phyloP scores from a whole-genome alignment of 495 filamentous ascomycete species.

The Xylaria castorea region DNA sequence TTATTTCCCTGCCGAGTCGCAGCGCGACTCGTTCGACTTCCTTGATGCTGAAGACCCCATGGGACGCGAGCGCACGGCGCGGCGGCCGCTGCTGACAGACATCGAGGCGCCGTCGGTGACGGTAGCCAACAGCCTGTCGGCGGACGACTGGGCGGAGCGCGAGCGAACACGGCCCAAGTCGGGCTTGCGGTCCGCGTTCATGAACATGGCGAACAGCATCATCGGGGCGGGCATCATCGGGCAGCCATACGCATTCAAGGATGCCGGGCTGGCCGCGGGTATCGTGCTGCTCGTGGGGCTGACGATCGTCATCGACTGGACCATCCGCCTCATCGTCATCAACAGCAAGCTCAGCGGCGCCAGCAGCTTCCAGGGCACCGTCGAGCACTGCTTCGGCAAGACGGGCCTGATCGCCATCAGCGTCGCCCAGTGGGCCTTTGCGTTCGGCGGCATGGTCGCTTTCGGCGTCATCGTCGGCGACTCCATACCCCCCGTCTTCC shows the following conservation, averaged over 20 bases:
- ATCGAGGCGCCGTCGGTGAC: constrained; percentile 90
- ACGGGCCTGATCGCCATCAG: constrained; percentile 88
- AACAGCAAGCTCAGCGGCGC: constrained; percentile 94
- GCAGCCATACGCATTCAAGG: constrained; percentile 91
- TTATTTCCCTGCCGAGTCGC: constrained; percentile 38
- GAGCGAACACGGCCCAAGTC: constrained; percentile 57
- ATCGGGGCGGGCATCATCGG: constrained; percentile 98
- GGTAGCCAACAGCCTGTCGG: constrained; percentile 61
- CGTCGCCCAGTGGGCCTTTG: constrained; percentile 95
- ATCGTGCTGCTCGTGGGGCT: constrained; percentile 77
- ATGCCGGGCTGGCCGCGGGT: constrained; percentile 85
- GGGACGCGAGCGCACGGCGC: constrained; percentile 44
- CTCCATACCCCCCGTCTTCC: constrained; percentile 88
- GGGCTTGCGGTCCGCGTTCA: constrained; percentile 67
- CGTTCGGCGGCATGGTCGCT: constrained; percentile 97
- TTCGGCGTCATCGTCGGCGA: constrained; percentile 98
- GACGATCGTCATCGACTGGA: constrained; percentile 93
- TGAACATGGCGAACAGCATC: constrained; percentile 99
- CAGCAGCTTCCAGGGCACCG: constrained; percentile 90
- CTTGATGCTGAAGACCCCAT: constrained; percentile 51
- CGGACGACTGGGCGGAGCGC: constrained; percentile 51
- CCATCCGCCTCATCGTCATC: constrained; percentile 92
- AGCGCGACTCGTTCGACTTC: constrained; percentile 46
- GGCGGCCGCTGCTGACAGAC: constrained; percentile 78
- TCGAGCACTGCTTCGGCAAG: constrained; percentile 91